Base-by-base conservation (phyloP, 805 yeast species). In the Naumovozyma castellii region DNA sequence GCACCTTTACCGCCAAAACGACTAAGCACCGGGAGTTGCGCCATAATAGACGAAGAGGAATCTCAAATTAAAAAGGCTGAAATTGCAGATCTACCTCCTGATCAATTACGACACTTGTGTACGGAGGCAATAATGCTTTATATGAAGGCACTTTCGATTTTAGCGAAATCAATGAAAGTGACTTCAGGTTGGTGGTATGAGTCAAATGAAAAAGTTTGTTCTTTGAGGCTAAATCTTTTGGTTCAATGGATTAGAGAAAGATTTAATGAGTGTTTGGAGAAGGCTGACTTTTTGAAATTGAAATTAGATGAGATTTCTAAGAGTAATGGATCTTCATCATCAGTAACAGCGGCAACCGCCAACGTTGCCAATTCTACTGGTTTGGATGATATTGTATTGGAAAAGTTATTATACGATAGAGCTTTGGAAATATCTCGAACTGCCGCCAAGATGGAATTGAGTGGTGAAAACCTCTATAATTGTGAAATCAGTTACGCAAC, bases 221-320 rank as follows among this genome's bases (percentile, higher is more conserved):
- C 64, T 4, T 62, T 71, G 13, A 68, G 71, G 43, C 62, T 82
- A 50, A 80, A 80, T 56, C 77, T 66, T 5, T 66, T 83, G 35
- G 94, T 87, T 10, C 97, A 92, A 62, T 87, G 96, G 95, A 79
- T 85, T 5, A 72, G 97, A 43, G 87, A 81, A 42, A 73, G 78
- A 45, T 90, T 87, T 63, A 90, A 92, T 60, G 95, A 87, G 53
- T 77, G 85, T 41, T 70, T 90, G 43, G 95, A 84, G 45, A 83
- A 80, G 57, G 97, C 96, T 1, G 97, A 90, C 52, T 78, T 74
- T 51, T 72, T 84, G 30, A 76, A 78, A 43, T 53, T 76, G 41
- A 71, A 76, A 51, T 60, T 76, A 28, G 71, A 71, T 41, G 53
- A 52, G 8, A n/a, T 29, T 5, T 12, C 32, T 9, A 29, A 12